Conservation (phyloP, 2,329 filamentous ascomycete species). For the Pseudogymnoascus pannorum region DNA sequence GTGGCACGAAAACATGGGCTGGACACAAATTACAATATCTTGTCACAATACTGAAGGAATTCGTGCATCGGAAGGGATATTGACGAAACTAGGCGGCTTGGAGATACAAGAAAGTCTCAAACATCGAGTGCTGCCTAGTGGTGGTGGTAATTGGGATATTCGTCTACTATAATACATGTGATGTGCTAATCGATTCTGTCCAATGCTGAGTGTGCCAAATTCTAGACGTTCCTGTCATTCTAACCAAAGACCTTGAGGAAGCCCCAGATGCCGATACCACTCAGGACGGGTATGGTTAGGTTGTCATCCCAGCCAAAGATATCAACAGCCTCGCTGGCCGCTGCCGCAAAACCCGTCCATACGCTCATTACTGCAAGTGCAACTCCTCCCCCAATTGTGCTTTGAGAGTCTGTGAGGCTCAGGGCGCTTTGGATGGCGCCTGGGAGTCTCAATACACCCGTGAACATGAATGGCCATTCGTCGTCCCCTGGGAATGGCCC, state of each 20-base stretch:
- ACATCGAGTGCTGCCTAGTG: constrained; percentile 3
- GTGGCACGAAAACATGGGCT: constrained; percentile 6
- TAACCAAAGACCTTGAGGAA: constrained; percentile 80
- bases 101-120: constrained; percentile 4
- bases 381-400: constrained; percentile 58
- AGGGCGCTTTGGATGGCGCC: constrained; percentile 48
- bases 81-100: not conserved
- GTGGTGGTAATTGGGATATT: not conserved
- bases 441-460: constrained; percentile 67
- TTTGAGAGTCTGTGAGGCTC: constrained; percentile 51
- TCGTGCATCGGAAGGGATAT: constrained; percentile 1
- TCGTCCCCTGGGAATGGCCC: constrained; percentile 64
- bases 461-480: constrained; percentile 70
- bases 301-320: constrained; percentile 96
- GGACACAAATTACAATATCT: constrained; percentile 5
- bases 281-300: constrained; percentile 88
- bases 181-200: not conserved
- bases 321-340: constrained; percentile 83
- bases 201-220: not conserved
- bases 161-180: constrained; percentile 10
- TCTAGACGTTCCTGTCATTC: constrained; percentile 13
- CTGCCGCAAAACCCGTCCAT: constrained; percentile 82
- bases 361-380: constrained; percentile 77
- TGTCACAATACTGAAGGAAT: not conserved
- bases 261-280: constrained; percentile 80